Evolutionary conservation across 441 rosid genomes (phyloP), one percentile per base, ranked within the genome.

Genomic region (Arabidopsis hybrid): DNA sequence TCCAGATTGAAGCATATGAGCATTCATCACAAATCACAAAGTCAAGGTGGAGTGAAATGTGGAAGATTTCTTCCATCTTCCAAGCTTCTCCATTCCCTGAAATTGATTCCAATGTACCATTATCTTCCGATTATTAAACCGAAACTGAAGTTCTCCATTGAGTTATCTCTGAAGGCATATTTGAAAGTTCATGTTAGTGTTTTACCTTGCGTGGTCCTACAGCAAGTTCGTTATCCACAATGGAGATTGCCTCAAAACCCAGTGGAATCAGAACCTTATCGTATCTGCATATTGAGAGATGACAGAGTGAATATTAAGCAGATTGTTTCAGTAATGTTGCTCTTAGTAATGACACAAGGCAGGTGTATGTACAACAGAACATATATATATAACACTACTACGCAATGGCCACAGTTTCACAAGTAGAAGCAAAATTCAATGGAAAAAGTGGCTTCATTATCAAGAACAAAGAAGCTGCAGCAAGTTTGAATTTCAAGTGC

Each of bases 1-100:
- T 67, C 32, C 10, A 35, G 46, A 47, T 10, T 39, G 16, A 47
- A 74, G 31, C 67, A 17, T 13, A 42, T 71, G 18, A 43, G 39
- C 70, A 21, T 61, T 60, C 3, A 60, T 39, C 8, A 18, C 55
- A 71, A 31, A 14, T 88, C 78, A 81, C n/a, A n/a, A n/a, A n/a
- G n/a, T n/a, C 63, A 87, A 9, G 14, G 65, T 43, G 38, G 94
- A 85, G 40, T 14, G 80, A 8, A 62, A 80, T 26, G 50, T 46
- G 51, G 13, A 45, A 49, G 72, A 55, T 77, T 84, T 94, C 82
- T 83, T 90, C 99, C 99, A 94, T 82, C 97, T 86, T 62, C 95
- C 99, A 67, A 92, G 81, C 89, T 83, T 94, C 85, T 94, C 99
- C 69, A 84, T 69, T 73, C 97, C 97, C 99, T 92, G 91, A 76